Evolutionary conservation across 192 early-diverging fungal genomes (phyloP).

Genomic region (Gonapodya prolifera): DNA sequence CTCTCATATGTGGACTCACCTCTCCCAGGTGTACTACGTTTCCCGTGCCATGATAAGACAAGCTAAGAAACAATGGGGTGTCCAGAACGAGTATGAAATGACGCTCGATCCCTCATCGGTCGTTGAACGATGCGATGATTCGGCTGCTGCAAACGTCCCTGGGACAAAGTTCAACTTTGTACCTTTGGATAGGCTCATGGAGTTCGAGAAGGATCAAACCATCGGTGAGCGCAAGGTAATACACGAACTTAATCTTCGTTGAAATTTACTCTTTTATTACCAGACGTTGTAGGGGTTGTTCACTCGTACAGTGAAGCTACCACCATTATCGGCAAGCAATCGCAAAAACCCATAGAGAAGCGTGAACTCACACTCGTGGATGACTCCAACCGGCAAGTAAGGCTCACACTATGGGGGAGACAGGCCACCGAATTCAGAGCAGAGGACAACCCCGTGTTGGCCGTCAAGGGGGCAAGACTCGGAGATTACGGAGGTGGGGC

Average conservation of each 20-base stretch:
- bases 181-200: constrained; percentile 45
- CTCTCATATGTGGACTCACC: not conserved
- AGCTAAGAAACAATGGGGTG: constrained; percentile 71
- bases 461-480: constrained; percentile 74
- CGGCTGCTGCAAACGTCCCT: constrained; percentile 24
- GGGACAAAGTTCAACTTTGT: constrained; percentile 53
- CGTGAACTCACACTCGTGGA: constrained; percentile 76
- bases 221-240: constrained; percentile 30
- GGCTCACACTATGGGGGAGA: constrained; percentile 78
- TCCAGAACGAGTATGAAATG: constrained; percentile 90
- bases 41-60: constrained; percentile 65
- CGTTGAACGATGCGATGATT: constrained; percentile 39
- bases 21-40: constrained; percentile 56
- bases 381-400: constrained; percentile 48
- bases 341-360: constrained; percentile 56
- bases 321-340: constrained; percentile 50
- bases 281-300: constrained; percentile 72
- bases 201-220: constrained; percentile 52
- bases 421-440: constrained; percentile 55
- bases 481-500: constrained; percentile 65
- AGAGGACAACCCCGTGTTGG: constrained; percentile 45
- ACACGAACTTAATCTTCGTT: not conserved
- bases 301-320: constrained; percentile 37
- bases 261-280: constrained; percentile 13
- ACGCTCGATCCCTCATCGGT: constrained; percentile 56